These are phyloP conservation scores for Darksidea phi DNA, from an alignment of 495 filamentous ascomycete genomes.

Conservation along the genomic window DNA sequence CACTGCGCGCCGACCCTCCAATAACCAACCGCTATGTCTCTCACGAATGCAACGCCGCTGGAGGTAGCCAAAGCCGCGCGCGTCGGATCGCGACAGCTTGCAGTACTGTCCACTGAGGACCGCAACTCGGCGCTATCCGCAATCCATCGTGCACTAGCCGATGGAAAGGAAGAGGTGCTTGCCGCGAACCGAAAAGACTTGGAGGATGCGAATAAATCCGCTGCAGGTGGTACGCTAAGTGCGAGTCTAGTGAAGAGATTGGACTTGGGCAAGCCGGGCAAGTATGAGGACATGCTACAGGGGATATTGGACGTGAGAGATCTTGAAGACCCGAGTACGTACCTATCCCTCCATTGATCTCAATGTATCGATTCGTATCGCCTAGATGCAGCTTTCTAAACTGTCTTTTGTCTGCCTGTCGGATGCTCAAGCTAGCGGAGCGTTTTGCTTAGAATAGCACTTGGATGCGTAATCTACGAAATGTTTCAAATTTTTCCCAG, in stretches of 20 bases:
- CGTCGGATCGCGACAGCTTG: slow-evolving; percentile 41
- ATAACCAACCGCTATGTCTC: slow-evolving; percentile 41
- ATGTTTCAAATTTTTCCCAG: too few species aligned
- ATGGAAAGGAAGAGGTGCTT: slow-evolving; percentile 70
- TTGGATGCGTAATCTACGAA: too few species aligned
- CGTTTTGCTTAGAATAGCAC: too few species aligned
- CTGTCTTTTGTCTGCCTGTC: too few species aligned
- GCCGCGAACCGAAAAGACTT: slow-evolving; percentile 83
- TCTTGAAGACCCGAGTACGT: slow-evolving; percentile 82
- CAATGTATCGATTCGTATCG: neutral
- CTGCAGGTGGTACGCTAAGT: slow-evolving; percentile 70
- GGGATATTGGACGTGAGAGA: slow-evolving; percentile 87
- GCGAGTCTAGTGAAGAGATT: slow-evolving; percentile 87
- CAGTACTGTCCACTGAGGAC: slow-evolving; percentile 41
- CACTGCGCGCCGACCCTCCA: slow-evolving; percentile 14
- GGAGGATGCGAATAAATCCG: slow-evolving; percentile 66
- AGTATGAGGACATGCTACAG: slow-evolving; percentile 97
- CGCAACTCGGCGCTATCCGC: slow-evolving; percentile 83
- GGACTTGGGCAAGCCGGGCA: slow-evolving; percentile 78
- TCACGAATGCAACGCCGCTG: slow-evolving; percentile 46
- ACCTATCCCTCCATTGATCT: neutral
- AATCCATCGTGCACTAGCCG: slow-evolving; percentile 69
- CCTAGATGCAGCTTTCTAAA: too few species aligned
- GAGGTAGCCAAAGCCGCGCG: slow-evolving; percentile 44
- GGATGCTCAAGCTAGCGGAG: too few species aligned